These are phyloP conservation scores for Candida ipomoeae DNA, from an alignment of 805 yeast genomes.

Conservation along the genomic window DNA sequence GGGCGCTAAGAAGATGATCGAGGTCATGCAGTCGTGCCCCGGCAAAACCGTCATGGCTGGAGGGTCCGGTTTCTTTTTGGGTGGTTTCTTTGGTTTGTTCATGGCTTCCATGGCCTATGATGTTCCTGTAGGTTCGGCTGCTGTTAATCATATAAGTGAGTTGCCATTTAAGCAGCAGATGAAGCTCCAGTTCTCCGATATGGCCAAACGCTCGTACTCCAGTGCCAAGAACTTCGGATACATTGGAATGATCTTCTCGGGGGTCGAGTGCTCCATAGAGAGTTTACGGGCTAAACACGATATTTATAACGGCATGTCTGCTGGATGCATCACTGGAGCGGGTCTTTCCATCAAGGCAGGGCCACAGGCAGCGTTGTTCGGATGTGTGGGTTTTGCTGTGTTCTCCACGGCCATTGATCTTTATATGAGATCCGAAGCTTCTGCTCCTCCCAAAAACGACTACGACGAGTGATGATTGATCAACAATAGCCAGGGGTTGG, in stretches of 20 bases:
- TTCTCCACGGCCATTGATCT: slow-evolving; percentile 68
- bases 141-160: slow-evolving; percentile 61
- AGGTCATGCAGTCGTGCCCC: slow-evolving; percentile 88
- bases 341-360: slow-evolving; percentile 91
- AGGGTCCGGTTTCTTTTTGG: slow-evolving; percentile 88
- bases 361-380: slow-evolving; percentile 84
- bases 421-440: slow-evolving; percentile 18
- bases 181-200: slow-evolving; percentile 84
- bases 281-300: slow-evolving; percentile 57
- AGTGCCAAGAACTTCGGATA: slow-evolving; percentile 78
- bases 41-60: slow-evolving; percentile 92
- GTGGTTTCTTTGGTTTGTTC: slow-evolving; percentile 93
- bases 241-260: slow-evolving; percentile 20
- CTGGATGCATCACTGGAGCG: slow-evolving; percentile 97
- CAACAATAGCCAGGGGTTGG: background rate
- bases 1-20: slow-evolving; percentile 81
- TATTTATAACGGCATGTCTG: slow-evolving; percentile 83
- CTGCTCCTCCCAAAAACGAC: slow-evolving; percentile 76
- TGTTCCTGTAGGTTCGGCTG: slow-evolving; percentile 63
- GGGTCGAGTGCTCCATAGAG: slow-evolving; percentile 20
- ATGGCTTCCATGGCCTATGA: slow-evolving; percentile 87
- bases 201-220: slow-evolving; percentile 83
- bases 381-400: slow-evolving; percentile 97
- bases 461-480: slow-evolving; percentile 52
- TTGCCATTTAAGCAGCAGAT: slow-evolving; percentile 90